A percentile compares a stretch with the other conserved stretches of the same genome.
phyloP scores from a whole-genome alignment of 805 yeast genomes.

The Candida lessepsii region DNA sequence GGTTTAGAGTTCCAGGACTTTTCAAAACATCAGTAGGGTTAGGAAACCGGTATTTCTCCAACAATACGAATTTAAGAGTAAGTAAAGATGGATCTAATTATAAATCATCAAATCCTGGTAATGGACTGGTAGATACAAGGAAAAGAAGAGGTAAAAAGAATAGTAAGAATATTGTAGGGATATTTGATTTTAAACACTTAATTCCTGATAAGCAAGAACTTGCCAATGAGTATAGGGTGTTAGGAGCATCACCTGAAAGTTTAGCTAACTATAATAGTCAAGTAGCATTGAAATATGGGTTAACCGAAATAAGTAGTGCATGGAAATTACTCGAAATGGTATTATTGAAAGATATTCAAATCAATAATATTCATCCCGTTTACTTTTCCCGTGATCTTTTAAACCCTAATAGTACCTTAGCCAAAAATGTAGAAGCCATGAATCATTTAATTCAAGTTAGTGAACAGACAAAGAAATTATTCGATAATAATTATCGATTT shows the following conservation, averaged over 20 bases:
- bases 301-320: constrained; percentile 62
- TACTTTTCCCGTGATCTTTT: constrained; percentile 9
- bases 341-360: constrained; percentile 42
- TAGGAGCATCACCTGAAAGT: constrained; percentile 62
- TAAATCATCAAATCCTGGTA: constrained; percentile 38
- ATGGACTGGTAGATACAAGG: constrained; percentile 17
- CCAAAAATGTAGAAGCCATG: constrained; percentile 14
- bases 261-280: constrained; percentile 68
- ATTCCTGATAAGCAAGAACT: constrained; percentile 74
- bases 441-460: constrained; percentile 11
- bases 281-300: constrained; percentile 65
- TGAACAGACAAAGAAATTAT: constrained; percentile 13
- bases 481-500: constrained; percentile 28
- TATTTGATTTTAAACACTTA: constrained; percentile 63
- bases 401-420: constrained; percentile 11
- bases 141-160: constrained; percentile 21
- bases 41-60: constrained; percentile 30
- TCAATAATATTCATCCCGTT: constrained; percentile 15
- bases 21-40: constrained; percentile 41
- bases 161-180: constrained; percentile 54
- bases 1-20: constrained; percentile 53
- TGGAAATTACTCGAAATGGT: constrained; percentile 65
- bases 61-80: constrained; percentile 18
- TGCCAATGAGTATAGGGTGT: constrained; percentile 63
- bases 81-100: constrained; percentile 31